phyloP scores from a whole-genome alignment of 345 rosid genomes.

The Eucalyptus marginata region DNA sequence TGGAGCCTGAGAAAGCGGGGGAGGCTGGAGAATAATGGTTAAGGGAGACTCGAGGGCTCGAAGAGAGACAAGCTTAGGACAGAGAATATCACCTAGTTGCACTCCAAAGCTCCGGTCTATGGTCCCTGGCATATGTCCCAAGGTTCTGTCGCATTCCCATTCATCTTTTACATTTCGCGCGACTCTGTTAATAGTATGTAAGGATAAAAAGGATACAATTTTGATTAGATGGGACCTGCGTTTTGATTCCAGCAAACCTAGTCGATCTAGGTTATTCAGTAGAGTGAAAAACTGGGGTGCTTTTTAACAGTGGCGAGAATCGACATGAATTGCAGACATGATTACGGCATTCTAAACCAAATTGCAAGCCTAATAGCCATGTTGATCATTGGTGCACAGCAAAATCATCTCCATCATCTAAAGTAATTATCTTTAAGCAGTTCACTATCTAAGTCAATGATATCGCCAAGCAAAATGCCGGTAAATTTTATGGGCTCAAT shows the following conservation, averaged over 20 bases:
- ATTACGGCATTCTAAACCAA: not conserved
- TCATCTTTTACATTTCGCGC: fast-evolving
- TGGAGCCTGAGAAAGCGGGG: not conserved
- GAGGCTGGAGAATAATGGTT: not conserved
- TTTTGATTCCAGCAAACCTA: not conserved
- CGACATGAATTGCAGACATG: not conserved
- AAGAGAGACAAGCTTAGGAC: not conserved
- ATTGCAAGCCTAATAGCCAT: not conserved
- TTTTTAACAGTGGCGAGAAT: not conserved
- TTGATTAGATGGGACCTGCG: not conserved
- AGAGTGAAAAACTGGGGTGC: not conserved
- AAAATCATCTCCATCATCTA: not conserved
- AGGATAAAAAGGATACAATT: not conserved
- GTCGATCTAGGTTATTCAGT: not conserved
- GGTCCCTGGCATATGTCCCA: not conserved
- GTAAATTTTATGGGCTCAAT: not conserved
- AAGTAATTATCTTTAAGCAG: not conserved
- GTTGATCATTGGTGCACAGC: not conserved
- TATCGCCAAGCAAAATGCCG: not conserved
- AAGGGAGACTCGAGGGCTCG: not conserved
- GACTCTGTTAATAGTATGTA: not conserved
- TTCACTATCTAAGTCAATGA: not conserved
- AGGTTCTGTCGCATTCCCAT: not conserved
- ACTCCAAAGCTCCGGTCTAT: not conserved
- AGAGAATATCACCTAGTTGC: not conserved